Percentiles rank a stretch among this genome's conserved stretches.
These are phyloP conservation scores for Pyricularia pennisetigena DNA, from an alignment of 2,329 filamentous ascomycete species.

Conservation along the genomic window DNA sequence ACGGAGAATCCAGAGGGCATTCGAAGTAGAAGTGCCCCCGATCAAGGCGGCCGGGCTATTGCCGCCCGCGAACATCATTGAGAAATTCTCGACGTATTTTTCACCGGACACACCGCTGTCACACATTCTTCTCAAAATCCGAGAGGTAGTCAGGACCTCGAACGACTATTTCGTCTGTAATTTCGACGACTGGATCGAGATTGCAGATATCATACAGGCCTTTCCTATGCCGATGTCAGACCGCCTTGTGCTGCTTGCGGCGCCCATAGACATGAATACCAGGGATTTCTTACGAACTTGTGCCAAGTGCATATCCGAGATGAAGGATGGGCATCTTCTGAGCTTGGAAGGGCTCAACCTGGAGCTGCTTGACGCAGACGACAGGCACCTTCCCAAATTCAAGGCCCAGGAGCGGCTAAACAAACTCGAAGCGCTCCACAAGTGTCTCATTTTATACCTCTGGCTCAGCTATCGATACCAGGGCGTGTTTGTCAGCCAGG, in stretches of 20 bases:
- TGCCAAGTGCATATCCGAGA: slow-evolving; percentile 59
- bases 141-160: slow-evolving; percentile 56
- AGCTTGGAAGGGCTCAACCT: slow-evolving; percentile 63
- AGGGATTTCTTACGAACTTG: slow-evolving; percentile 23
- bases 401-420: slow-evolving; percentile 44
- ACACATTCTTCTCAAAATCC: slow-evolving; percentile 68
- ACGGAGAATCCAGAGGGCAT: slow-evolving; percentile 47
- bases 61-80: slow-evolving; percentile 60
- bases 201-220: slow-evolving; percentile 67
- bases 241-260: slow-evolving; percentile 63
- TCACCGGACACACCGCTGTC: slow-evolving; percentile 71
- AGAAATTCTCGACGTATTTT: slow-evolving; percentile 74
- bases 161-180: slow-evolving; percentile 61
- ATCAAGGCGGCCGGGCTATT: slow-evolving; percentile 64
- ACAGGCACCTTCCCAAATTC: slow-evolving; percentile 16
- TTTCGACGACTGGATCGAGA: slow-evolving; percentile 49
- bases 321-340: slow-evolving; percentile 57
- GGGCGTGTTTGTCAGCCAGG: slow-evolving; percentile 67
- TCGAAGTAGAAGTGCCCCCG: slow-evolving; percentile 53
- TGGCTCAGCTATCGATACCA: slow-evolving; percentile 90
- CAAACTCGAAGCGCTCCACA: slow-evolving; percentile 69
- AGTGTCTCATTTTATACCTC: slow-evolving; percentile 72
- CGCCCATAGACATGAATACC: slow-evolving; percentile 35
- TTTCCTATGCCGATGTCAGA: slow-evolving; percentile 63
- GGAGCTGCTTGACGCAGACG: slow-evolving; percentile 57